These are phyloP conservation scores for Fusarium siculi DNA, from an alignment of 2,329 filamentous ascomycete species.

Conservation along the genomic window DNA sequence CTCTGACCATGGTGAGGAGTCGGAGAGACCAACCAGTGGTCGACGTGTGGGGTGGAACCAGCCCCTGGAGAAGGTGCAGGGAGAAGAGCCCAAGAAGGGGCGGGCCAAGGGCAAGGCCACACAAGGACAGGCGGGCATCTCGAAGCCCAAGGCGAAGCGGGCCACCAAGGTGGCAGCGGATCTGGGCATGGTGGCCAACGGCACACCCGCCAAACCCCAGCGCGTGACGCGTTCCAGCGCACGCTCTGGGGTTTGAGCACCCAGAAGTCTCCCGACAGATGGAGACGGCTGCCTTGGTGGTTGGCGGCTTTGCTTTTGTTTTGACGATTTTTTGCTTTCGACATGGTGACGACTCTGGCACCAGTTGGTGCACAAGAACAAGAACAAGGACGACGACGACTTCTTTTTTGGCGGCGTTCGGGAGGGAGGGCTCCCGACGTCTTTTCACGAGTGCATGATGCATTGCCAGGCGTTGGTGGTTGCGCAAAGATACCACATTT, in stretches of 20 bases:
- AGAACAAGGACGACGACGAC: background rate
- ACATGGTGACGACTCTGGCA: background rate
- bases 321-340: conserved; percentile 4
- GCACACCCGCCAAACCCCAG: conserved; percentile 49
- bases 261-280: background rate
- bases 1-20: conserved; percentile 21
- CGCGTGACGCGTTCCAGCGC: conserved; percentile 47
- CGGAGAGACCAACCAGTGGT: conserved; percentile 18
- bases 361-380: background rate
- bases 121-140: conserved; percentile 43
- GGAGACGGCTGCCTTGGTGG: conserved; percentile 14
- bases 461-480: conserved; percentile 38
- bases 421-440: conserved; percentile 10
- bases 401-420: conserved; percentile 22
- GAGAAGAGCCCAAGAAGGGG: conserved; percentile 39
- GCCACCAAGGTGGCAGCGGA: conserved; percentile 45
- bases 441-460: conserved; percentile 27
- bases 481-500: conserved; percentile 36
- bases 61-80: conserved; percentile 46
- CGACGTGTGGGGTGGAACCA: conserved; percentile 50
- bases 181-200: conserved; percentile 49
- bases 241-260: conserved; percentile 37
- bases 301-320: background rate
- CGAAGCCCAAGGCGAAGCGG: conserved; percentile 47
- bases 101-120: conserved; percentile 41